These are phyloP conservation scores for Penicillium daleae DNA, from an alignment of 495 filamentous ascomycete species.

Conservation along the genomic window DNA sequence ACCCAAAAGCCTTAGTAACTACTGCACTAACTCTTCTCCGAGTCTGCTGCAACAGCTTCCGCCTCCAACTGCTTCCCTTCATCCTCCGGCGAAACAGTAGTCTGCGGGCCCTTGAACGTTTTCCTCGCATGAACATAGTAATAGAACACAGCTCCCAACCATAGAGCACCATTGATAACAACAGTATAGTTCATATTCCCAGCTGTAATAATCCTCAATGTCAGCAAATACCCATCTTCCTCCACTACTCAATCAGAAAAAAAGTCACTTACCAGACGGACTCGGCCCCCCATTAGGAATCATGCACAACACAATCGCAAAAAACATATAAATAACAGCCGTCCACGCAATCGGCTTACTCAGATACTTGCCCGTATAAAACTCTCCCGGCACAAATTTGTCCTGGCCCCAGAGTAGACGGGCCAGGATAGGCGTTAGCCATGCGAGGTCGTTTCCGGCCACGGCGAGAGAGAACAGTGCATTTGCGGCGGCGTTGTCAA, in stretches of 20 bases:
- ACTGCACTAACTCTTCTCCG: neutral
- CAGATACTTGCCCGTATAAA: conserved; percentile 57
- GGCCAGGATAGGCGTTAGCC: conserved; percentile 64
- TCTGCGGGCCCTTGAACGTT: conserved; percentile 73
- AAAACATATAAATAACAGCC: conserved; percentile 55
- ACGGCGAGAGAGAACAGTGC: conserved; percentile 67
- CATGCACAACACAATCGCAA: conserved; percentile 57
- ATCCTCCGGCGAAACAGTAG: conserved; percentile 54
- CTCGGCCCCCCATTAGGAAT: conserved; percentile 57
- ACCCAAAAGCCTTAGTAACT: neutral
- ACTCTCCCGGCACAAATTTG: conserved; percentile 65
- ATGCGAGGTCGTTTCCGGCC: conserved; percentile 65
- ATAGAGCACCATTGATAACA: conserved; percentile 64
- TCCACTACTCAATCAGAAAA: neutral
- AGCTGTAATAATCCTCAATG: conserved; percentile 29
- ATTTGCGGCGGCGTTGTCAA: conserved; percentile 59
- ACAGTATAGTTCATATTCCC: conserved; percentile 68
- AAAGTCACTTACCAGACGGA: conserved; percentile 37
- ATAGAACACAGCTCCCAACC: conserved; percentile 63
- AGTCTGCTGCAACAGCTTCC: neutral
- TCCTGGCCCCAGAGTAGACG: conserved; percentile 64
- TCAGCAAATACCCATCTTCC: conserved; percentile 17
- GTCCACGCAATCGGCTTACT: conserved; percentile 58
- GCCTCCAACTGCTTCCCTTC: conserved; percentile 22
- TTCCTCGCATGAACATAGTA: conserved; percentile 68